Conservation (phyloP, 2,329 filamentous ascomycete genomes). For the Trichoderma pleuroti region DNA sequence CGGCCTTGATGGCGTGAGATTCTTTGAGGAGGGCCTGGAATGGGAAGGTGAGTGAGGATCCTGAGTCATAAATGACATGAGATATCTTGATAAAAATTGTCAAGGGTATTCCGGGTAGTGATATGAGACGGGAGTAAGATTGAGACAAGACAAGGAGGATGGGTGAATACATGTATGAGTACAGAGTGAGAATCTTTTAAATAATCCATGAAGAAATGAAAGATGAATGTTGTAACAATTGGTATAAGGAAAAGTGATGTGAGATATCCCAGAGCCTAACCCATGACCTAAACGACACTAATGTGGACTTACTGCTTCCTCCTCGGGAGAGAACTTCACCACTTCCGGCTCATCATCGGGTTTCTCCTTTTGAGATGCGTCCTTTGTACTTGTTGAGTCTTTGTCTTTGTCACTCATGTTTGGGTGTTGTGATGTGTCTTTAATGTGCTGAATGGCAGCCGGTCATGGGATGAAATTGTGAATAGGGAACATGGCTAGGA, state of each 20-base stretch:
- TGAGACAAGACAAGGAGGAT: neutral
- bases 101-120: no score
- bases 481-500: neutral
- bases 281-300: neutral
- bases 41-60: neutral
- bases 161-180: neutral
- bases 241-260: neutral
- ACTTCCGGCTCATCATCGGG: slow-evolving; percentile 26
- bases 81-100: neutral
- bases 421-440: neutral
- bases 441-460: neutral
- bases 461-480: neutral
- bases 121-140: neutral
- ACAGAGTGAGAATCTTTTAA: neutral
- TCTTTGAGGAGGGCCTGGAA: slow-evolving; percentile 62
- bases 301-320: slow-evolving; percentile 48
- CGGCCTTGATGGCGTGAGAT: slow-evolving; percentile 68
- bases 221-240: neutral
- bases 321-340: slow-evolving; percentile 48
- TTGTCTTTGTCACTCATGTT: neutral
- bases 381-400: neutral
- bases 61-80: neutral
- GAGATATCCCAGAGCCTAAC: neutral
- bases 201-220: neutral
- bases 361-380: neutral